A percentile compares a stretch with the other conserved stretches of the same genome.
Evolutionary conservation across 768 basidiomycete species (phyloP).

Genomic region (Arthromyces matolae): DNA sequence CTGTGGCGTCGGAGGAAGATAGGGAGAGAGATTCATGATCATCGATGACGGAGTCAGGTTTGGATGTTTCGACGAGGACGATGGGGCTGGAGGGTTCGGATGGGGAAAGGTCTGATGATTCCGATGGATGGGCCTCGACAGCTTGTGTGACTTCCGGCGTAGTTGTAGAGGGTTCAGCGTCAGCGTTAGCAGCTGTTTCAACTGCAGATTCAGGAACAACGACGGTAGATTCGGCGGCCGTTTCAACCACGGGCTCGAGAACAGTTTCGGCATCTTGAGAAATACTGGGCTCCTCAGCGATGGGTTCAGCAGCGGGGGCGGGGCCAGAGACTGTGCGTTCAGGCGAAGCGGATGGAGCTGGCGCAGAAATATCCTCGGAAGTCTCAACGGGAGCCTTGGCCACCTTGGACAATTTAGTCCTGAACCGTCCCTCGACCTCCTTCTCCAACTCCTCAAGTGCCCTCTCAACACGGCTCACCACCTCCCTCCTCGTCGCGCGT

Average conservation of each 20-base stretch:
- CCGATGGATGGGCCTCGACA: background rate
- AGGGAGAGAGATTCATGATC: background rate
- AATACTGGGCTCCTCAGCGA: too few species aligned
- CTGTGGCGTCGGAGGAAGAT: slow-evolving; percentile 18
- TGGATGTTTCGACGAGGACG: background rate
- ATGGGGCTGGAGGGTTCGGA: background rate
- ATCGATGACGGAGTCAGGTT: background rate
- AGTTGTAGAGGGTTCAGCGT: background rate
- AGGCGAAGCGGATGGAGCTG: too few species aligned
- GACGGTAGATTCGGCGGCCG: background rate
- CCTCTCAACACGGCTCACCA: slow-evolving; percentile 52
- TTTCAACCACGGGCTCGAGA: background rate
- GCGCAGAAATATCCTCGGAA: too few species aligned
- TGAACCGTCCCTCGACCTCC: slow-evolving; percentile 42
- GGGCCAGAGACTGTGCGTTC: too few species aligned
- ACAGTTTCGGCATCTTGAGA: too few species aligned
- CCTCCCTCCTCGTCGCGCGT: slow-evolving; percentile 46
- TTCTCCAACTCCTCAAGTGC: slow-evolving; percentile 53
- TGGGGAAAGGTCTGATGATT: background rate
- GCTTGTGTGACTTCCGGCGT: background rate
- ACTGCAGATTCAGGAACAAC: background rate
- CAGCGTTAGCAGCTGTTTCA: background rate
- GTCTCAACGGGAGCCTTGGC: slow-evolving; percentile 14
- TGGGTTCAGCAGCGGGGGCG: too few species aligned
- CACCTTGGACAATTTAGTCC: slow-evolving; percentile 23